Evolutionary conservation across 352 stramenopile genomes (phyloP).

Genomic region (Phytophthora meadii): DNA sequence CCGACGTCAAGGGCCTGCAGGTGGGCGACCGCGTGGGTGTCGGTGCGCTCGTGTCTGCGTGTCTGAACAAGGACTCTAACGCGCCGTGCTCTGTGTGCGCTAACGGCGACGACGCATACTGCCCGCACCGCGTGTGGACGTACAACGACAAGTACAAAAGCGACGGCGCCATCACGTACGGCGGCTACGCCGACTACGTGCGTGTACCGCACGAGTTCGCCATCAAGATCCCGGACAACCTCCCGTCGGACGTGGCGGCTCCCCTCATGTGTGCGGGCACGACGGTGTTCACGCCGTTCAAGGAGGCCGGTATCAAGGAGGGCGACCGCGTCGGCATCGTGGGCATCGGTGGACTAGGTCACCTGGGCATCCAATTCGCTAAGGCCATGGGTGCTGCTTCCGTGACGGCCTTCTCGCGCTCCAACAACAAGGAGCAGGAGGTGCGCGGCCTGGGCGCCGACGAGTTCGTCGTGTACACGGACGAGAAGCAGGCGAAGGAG

Average conservation of each 20-base stretch:
- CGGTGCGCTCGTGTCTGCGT: constrained; percentile 42
- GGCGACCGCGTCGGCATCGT: constrained; percentile 73
- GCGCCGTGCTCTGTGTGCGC: constrained; percentile 63
- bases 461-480: constrained; percentile 64
- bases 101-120: constrained; percentile 66
- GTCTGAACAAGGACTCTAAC: constrained; percentile 62
- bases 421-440: constrained; percentile 63
- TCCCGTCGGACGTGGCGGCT: constrained; percentile 25
- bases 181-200: constrained; percentile 83
- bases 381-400: constrained; percentile 64
- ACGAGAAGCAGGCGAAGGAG: constrained; percentile 40
- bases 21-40: constrained; percentile 29
- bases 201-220: constrained; percentile 65
- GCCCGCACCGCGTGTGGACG: constrained; percentile 47
- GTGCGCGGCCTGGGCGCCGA: constrained; percentile 64
- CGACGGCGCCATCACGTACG: constrained; percentile 47
- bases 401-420: constrained; percentile 73
- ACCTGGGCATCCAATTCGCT: constrained; percentile 87
- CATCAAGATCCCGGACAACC: constrained; percentile 43
- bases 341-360: constrained; percentile 87
- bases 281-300: constrained; percentile 40
- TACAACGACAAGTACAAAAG: constrained; percentile 51
- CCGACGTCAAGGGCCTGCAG: constrained; percentile 22
- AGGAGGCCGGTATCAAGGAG: constrained; percentile 50
- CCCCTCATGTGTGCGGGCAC: constrained; percentile 24